These are phyloP conservation scores for Carex parvula DNA, from an alignment of 176 grass and related monocot genomes.

Conservation along the genomic window DNA sequence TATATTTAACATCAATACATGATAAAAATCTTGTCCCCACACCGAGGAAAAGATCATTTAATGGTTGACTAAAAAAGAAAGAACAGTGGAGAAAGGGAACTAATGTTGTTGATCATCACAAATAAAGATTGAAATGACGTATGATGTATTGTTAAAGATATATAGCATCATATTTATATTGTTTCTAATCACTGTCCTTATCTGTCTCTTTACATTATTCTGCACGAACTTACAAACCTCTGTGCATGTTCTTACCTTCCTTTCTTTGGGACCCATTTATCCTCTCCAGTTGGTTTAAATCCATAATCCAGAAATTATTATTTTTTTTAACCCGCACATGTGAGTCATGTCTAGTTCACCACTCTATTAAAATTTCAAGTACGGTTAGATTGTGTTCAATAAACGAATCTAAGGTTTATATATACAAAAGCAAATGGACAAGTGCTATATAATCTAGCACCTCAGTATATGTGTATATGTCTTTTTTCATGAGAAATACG, in stretches of 20 bases:
- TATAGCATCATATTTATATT: not conserved
- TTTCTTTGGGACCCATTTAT: constrained; percentile 9
- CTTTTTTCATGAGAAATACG: too few species aligned
- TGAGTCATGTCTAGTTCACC: not conserved
- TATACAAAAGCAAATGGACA: not conserved
- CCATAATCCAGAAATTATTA: not conserved
- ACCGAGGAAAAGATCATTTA: not conserved
- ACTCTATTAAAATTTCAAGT: not conserved
- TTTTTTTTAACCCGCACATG: not conserved
- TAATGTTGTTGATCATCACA: not conserved
- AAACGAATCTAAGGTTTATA: not conserved
- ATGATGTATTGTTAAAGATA: not conserved
- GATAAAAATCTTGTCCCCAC: not conserved
- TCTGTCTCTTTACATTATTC: constrained; percentile 23
- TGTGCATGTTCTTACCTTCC: constrained; percentile 2
- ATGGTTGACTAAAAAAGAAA: not conserved
- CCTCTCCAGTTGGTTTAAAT: not conserved
- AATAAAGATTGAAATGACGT: not conserved
- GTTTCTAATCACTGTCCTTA: constrained; percentile 7
- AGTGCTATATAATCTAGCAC: constrained; percentile 4
- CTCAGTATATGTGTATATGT: not conserved
- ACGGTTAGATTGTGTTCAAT: not conserved
- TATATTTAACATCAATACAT: not conserved
- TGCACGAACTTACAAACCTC: constrained; percentile 19
- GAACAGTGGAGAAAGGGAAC: not conserved